Percentiles rank a stretch among this genome's conserved stretches.
Evolutionary conservation across 352 stramenopile genomes (phyloP).

Genomic region (Phytophthora tubulina): DNA sequence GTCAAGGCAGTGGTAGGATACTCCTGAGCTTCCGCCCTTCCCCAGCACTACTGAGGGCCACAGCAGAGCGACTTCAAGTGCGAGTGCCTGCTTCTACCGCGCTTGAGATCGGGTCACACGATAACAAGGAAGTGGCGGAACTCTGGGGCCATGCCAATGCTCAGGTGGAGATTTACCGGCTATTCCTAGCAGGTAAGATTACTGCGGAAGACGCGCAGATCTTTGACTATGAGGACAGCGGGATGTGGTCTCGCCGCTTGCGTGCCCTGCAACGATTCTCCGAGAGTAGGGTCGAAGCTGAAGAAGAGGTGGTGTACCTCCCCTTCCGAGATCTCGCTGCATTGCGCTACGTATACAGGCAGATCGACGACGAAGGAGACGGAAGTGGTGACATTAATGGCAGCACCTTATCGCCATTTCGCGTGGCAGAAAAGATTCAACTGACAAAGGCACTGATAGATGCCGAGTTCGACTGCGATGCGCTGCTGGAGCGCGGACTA

Average conservation of each 20-base stretch:
- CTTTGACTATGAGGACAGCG: constrained; percentile 62
- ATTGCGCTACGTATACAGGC: constrained; percentile 74
- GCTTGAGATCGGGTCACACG: constrained; percentile 54
- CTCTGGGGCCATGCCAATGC: constrained; percentile 52
- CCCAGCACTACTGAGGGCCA: constrained; percentile 49
- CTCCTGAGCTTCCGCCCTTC: constrained; percentile 69
- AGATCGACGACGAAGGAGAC: constrained; percentile 58
- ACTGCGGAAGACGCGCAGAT: constrained; percentile 67
- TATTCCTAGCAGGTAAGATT: constrained; percentile 78
- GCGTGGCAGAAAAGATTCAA: constrained; percentile 80
- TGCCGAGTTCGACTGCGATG: constrained; percentile 76
- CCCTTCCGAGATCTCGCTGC: constrained; percentile 60
- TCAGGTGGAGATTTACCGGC: constrained; percentile 73
- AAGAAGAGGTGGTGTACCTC: constrained; percentile 47
- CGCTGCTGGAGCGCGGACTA: constrained; percentile 58
- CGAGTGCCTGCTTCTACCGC: constrained; percentile 59
- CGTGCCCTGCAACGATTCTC: constrained; percentile 57
- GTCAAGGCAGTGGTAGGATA: constrained; percentile 26
- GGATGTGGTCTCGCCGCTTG: constrained; percentile 77
- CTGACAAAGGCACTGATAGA: constrained; percentile 80
- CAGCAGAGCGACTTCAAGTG: constrained; percentile 55
- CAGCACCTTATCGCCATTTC: constrained; percentile 62
- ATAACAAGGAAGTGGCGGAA: constrained; percentile 48
- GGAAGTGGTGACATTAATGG: constrained; percentile 25
- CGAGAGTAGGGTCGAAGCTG: neutral